Evolutionary conservation across 169 alveolate species (phyloP).

Genomic region (Plasmodium gaboni): DNA sequence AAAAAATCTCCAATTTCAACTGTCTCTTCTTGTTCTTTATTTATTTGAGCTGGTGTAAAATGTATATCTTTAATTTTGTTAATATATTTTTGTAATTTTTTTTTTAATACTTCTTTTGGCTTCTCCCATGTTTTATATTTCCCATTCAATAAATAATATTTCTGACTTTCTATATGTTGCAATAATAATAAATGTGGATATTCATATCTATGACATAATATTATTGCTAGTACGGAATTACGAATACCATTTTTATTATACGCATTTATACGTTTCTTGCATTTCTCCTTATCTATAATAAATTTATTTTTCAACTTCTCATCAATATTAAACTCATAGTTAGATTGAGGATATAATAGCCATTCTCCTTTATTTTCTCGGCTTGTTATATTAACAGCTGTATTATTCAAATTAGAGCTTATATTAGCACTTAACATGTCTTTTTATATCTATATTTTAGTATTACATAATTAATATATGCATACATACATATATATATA

Average conservation of each 20-base stretch:
- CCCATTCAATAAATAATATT: slow-evolving; percentile 80
- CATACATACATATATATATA: no score
- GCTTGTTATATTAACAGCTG: neutral
- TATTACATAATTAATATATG: no score
- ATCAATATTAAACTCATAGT: slow-evolving; percentile 58
- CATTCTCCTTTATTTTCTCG: slow-evolving; percentile 43
- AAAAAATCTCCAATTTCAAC: slow-evolving; percentile 82
- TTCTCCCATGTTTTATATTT: slow-evolving; percentile 81
- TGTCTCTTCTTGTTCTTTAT: slow-evolving; percentile 50
- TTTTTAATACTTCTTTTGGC: slow-evolving; percentile 79
- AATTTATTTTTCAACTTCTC: slow-evolving; percentile 46
- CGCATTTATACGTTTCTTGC: slow-evolving; percentile 76
- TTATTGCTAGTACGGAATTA: slow-evolving; percentile 80
- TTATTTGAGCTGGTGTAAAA: slow-evolving; percentile 23
- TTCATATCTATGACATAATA: slow-evolving; percentile 83
- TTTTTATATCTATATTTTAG: neutral
- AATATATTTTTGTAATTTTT: slow-evolving; percentile 80
- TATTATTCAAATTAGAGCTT: neutral
- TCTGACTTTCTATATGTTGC: slow-evolving; percentile 68
- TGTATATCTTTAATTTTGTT: slow-evolving; percentile 54
- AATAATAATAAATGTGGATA: slow-evolving; percentile 79
- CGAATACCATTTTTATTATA: slow-evolving; percentile 83
- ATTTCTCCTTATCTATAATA: slow-evolving; percentile 34
- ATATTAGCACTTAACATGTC: neutral
- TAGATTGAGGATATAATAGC: slow-evolving; percentile 46